A percentile compares a stretch with the other conserved stretches of the same genome.
Evolutionary conservation across 441 rosid genomes (phyloP).

Genomic region (Eutrema salsugineum): DNA sequence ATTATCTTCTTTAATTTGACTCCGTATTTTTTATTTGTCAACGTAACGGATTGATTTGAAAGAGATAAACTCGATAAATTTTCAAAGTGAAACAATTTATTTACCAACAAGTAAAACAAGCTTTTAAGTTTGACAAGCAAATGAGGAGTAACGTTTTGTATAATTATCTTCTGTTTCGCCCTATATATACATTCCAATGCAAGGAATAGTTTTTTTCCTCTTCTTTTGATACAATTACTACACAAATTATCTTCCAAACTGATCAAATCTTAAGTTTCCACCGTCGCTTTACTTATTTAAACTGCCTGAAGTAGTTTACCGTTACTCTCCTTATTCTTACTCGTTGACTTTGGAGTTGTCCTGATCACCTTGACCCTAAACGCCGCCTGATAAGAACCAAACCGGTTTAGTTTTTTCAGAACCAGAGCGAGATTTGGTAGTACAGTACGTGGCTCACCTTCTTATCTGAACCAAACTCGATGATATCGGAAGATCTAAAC

Average conservation of each 20-base stretch:
- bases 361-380: constrained; percentile 72
- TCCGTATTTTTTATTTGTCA: not conserved
- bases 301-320: constrained; percentile 51
- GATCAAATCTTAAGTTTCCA: not conserved
- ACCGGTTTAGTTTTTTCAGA: not conserved
- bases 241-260: constrained; percentile 19
- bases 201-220: not conserved
- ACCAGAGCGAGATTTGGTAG: constrained; percentile 5
- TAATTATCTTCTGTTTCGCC: constrained; percentile 2
- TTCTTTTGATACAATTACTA: not conserved
- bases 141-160: not conserved
- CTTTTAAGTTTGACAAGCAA: not conserved
- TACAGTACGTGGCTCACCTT: constrained; percentile 36
- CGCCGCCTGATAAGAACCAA: constrained; percentile 45
- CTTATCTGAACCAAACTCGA: constrained; percentile 70
- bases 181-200: constrained; percentile 17
- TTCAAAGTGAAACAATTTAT: not conserved
- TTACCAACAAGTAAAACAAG: not conserved
- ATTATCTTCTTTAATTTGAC: not conserved
- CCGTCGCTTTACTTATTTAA: constrained; percentile 17
- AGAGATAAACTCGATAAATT: not conserved
- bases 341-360: constrained; percentile 24
- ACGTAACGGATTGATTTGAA: not conserved
- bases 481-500: constrained; percentile 53
- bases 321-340: constrained; percentile 27